Evolutionary conservation across 2,329 filamentous ascomycete genomes (phyloP).

Genomic region (Talaromyces sp.): DNA sequence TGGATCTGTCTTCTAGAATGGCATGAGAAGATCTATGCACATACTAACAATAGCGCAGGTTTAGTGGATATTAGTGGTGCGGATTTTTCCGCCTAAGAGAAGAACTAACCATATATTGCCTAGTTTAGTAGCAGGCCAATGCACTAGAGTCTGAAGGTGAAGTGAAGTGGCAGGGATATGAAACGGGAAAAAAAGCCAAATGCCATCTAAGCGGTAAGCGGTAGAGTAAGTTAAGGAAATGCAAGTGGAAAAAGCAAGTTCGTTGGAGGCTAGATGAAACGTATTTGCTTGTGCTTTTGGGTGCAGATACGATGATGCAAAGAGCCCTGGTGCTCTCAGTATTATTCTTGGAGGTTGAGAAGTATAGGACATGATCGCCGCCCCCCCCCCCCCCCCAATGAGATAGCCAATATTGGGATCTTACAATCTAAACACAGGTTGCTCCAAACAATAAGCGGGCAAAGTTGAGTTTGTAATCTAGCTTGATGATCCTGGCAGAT

Average conservation of each 20-base stretch:
- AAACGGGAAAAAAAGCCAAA: background rate
- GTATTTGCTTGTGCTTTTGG: background rate
- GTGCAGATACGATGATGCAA: background rate
- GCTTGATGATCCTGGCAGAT: too few species aligned
- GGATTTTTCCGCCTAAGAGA: background rate
- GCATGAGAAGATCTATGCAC: background rate
- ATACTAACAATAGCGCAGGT: background rate
- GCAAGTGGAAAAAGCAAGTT: background rate
- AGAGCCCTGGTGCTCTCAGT: background rate
- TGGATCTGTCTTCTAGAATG: background rate
- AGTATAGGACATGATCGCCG: too few species aligned
- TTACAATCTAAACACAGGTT: too few species aligned
- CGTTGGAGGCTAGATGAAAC: background rate
- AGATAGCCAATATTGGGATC: too few species aligned
- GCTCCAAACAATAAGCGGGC: too few species aligned
- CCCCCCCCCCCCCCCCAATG: too few species aligned
- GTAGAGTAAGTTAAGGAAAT: background rate
- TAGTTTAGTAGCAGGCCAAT: background rate
- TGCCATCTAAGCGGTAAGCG: background rate
- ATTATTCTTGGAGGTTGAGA: background rate
- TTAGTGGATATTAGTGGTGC: background rate
- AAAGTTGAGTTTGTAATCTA: too few species aligned
- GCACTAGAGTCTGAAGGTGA: background rate
- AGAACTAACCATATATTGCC: background rate
- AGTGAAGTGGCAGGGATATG: background rate